Conservation (phyloP, 148 eudicot species). For the Vaccinium corymbosum region DNA sequence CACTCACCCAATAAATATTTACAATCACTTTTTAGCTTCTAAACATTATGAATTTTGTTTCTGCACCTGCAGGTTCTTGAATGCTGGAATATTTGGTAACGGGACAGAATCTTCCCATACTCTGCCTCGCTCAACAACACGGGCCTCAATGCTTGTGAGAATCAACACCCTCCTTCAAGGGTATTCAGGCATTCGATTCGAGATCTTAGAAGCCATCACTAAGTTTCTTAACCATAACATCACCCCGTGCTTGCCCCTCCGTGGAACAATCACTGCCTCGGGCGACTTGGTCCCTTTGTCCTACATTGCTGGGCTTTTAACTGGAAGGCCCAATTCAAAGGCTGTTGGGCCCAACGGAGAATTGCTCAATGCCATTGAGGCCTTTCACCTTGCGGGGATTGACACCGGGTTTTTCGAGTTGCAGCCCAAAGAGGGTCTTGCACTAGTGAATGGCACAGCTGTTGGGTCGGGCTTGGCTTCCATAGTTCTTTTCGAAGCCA, state of each 20-base stretch:
- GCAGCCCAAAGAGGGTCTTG: slow-evolving; percentile 23
- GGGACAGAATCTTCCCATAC: slow-evolving; percentile 27
- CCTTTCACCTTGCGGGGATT: slow-evolving; percentile 24
- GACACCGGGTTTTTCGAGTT: slow-evolving; percentile 19
- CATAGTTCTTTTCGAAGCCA: slow-evolving; percentile 29
- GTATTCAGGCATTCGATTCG: slow-evolving; percentile 33
- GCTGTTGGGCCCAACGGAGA: slow-evolving; percentile 26
- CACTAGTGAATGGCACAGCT: slow-evolving; percentile 34
- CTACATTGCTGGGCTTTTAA: slow-evolving; percentile 36
- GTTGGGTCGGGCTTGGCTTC: slow-evolving; percentile 37
- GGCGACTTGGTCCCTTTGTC: slow-evolving; percentile 35
- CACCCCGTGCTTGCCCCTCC: slow-evolving; percentile 37
- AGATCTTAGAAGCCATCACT: slow-evolving; percentile 28
- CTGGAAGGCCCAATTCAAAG: slow-evolving; percentile 30
- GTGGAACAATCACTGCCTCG: slow-evolving; percentile 31
- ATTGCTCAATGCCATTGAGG: slow-evolving; percentile 12
- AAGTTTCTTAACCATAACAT: slow-evolving; percentile 31
- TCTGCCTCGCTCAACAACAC: slow-evolving; percentile 27
- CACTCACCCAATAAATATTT: neutral
- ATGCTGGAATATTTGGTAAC: slow-evolving; percentile 33
- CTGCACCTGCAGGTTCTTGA: slow-evolving; percentile 22
- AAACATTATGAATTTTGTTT: neutral
- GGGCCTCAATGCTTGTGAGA: slow-evolving; percentile 35
- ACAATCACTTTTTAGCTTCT: too few relatives aligned
- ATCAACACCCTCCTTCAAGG: slow-evolving; percentile 38